Base-by-base conservation (phyloP, 192 early-diverging fungal species). In the Coemansia sp. region DNA sequence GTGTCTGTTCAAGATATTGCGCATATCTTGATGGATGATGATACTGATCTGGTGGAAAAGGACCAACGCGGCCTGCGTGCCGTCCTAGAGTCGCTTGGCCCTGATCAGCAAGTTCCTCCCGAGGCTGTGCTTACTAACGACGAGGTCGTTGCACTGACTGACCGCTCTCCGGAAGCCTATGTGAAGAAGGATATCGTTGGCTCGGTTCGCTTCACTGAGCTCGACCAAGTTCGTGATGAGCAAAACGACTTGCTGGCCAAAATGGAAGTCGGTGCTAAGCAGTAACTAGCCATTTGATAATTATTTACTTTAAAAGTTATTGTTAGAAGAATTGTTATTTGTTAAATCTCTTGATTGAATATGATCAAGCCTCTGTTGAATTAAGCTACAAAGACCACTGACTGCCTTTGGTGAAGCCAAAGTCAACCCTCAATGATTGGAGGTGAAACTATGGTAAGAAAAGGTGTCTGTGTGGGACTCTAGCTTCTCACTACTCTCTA, bases 11-110 rank as follows among this genome's bases (percentile, higher is more conserved):
- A 84, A 20, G 93, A 96, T 54, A 84, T 95, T 20, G 90, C 89
- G 4, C 88, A 91, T 16, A 92, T 96, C 61, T 64, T 95, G 29
- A 82, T 85, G 15, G 86, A 87, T 1, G 91, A 94, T 18, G 93
- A 94, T 64, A 84, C 86, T 3, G 93, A 93, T 71, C 72, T 87
- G 20, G 73, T 76, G 1, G 72, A 75, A 16, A 70, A 68, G 33
- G 82, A 76, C 49, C 77, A 84, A 64, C 22, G 36, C 34, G 65
- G 62, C 7, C 38, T 84, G 46, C 29, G 47, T 5, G 12, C 24
- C 1, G 62, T 79, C 7, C 24, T 84, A 7, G 81, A 75, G 11
- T 16, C 29, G 15, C 40, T 84, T 12, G 73, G 65, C 1, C 77
- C 71, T 9, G 70, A 68, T 6, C 73, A 78, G 13, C 4, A 34